Conservation (phyloP, 2,329 filamentous ascomycete genomes). For the Fusarium sp. region DNA sequence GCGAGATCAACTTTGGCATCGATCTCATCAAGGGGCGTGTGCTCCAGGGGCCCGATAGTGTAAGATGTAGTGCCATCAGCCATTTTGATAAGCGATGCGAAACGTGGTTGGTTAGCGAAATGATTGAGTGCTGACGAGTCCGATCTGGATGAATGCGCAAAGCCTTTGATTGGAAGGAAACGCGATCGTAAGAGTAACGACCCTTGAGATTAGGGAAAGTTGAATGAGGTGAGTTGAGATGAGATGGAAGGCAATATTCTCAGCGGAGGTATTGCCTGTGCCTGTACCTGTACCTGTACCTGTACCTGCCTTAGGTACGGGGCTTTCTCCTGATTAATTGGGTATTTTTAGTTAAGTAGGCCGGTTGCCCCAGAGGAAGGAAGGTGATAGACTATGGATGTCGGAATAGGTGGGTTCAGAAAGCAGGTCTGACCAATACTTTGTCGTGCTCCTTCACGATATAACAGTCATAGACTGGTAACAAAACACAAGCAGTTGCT, state of each 20-base stretch:
- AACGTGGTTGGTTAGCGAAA: conserved; percentile 21
- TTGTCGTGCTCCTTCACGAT: background rate
- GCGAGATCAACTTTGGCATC: conserved; percentile 68
- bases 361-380: conserved; percentile 10
- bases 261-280: background rate
- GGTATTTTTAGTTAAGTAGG: background rate
- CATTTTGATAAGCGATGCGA: conserved; percentile 26
- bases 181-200: background rate
- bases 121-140: conserved; percentile 27
- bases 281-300: background rate
- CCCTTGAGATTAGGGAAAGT: background rate
- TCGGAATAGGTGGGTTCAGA: conserved; percentile 4
- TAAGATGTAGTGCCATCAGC: conserved; percentile 56
- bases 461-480: conserved; percentile 15
- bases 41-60: conserved; percentile 63
- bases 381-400: conserved; percentile 6
- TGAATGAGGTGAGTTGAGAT: background rate
- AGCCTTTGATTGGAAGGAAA: background rate
- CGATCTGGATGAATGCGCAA: background rate
- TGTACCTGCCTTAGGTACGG: conserved; percentile 5
- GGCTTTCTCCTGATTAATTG: conserved; percentile 26
- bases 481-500: background rate
- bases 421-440: conserved; percentile 9
- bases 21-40: conserved; percentile 76
- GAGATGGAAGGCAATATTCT: conserved; percentile 2